Evolutionary conservation across 352 stramenopile genomes (phyloP).

Genomic region (Pythium sp.): DNA sequence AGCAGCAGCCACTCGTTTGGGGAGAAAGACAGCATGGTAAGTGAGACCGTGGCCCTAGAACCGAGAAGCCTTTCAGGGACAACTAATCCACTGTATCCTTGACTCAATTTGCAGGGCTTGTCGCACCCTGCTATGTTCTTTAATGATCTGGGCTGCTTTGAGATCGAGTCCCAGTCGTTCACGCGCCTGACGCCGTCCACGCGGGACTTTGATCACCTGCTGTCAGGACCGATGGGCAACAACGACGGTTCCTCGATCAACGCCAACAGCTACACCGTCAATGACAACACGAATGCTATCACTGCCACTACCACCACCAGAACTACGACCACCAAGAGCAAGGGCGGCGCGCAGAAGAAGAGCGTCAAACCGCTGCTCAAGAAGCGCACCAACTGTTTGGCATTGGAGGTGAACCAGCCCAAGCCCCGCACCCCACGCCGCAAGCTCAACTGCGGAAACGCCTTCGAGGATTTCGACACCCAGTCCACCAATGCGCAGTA

Average conservation of each 20-base stretch:
- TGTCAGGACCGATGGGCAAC: not conserved
- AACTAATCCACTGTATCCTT: not conserved
- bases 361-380: constrained; percentile 54
- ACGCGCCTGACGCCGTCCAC: constrained; percentile 38
- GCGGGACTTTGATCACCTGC: constrained; percentile 12
- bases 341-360: constrained; percentile 21
- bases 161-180: constrained; percentile 70
- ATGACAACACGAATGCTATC: not conserved
- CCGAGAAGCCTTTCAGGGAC: not conserved
- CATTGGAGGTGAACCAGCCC: constrained; percentile 51
- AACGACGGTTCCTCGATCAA: not conserved
- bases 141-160: constrained; percentile 58
- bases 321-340: not conserved
- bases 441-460: constrained; percentile 54
- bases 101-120: constrained; percentile 17
- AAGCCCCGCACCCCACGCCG: constrained; percentile 67
- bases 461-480: constrained; percentile 56
- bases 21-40: constrained; percentile 20
- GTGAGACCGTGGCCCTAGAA: not conserved
- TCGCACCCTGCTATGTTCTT: constrained; percentile 49
- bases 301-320: not conserved
- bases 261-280: constrained; percentile 5
- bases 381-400: constrained; percentile 58
- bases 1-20: constrained; percentile 18
- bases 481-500: constrained; percentile 10